These are phyloP conservation scores for Saccharomycopsis phalli DNA, from an alignment of 1,139 yeast species.

Conservation along the genomic window DNA sequence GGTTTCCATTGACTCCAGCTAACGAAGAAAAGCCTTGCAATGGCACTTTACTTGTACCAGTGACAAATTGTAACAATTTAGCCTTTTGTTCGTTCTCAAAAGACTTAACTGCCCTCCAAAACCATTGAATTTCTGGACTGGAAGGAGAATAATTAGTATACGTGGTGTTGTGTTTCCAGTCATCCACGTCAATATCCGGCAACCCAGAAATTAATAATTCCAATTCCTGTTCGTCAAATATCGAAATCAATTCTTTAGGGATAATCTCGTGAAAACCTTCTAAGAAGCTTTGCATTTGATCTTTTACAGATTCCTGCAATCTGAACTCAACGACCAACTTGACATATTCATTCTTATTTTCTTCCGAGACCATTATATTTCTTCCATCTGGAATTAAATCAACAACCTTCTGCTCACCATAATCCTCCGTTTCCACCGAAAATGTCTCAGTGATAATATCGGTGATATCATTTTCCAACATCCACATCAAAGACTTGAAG, in stretches of 20 bases:
- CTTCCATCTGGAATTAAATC: slow-evolving; percentile 81
- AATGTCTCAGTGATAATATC: slow-evolving; percentile 96
- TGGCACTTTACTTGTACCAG: slow-evolving; percentile 97
- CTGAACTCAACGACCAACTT: slow-evolving; percentile 78
- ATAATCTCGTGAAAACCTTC: slow-evolving; percentile 88
- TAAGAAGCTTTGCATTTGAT: slow-evolving; percentile 80
- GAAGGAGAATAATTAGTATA: slow-evolving; percentile 80
- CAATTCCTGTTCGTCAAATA: slow-evolving; percentile 92
- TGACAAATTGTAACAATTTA: slow-evolving; percentile 85
- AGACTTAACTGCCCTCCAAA: slow-evolving; percentile 96
- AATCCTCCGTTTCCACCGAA: slow-evolving; percentile 88
- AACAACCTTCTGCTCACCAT: slow-evolving; percentile 76
- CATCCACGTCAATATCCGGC: slow-evolving; percentile 92
- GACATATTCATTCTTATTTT: slow-evolving; percentile 86
- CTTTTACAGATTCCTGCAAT: slow-evolving; percentile 72
- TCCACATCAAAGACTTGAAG: slow-evolving; percentile 90
- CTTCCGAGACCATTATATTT: slow-evolving; percentile 80
- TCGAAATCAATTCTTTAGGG: slow-evolving; percentile 76
- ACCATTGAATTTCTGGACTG: slow-evolving; percentile 89
- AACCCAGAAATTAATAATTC: slow-evolving; percentile 89
- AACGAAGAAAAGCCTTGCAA: slow-evolving; percentile 86
- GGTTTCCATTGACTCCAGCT: slow-evolving; percentile 80
- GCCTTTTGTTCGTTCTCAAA: slow-evolving; percentile 94
- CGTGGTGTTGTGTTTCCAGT: slow-evolving; percentile 83
- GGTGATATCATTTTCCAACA: slow-evolving; percentile 92